Percentiles rank a stretch among this genome's conserved stretches.
Conservation (phyloP, 2,329 filamentous ascomycete genomes). For the Aspergillaceae sp. region DNA sequence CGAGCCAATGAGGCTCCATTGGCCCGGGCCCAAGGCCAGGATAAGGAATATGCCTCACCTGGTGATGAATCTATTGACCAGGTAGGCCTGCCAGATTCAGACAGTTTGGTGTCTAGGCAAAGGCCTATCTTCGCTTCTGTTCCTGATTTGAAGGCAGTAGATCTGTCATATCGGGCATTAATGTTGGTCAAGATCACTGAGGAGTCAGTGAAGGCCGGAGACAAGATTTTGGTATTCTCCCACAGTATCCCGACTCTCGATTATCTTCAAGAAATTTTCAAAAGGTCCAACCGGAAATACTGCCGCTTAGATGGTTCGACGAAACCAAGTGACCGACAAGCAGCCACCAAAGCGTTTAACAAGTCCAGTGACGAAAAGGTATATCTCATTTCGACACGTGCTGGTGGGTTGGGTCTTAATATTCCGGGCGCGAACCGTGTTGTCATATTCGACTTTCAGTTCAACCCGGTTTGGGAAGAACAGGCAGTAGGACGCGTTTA, state of each 20-base stretch:
- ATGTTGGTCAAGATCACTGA: slow-evolving; percentile 63
- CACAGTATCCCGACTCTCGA: slow-evolving; percentile 62
- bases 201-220: slow-evolving; percentile 51
- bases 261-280: slow-evolving; percentile 56
- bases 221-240: slow-evolving; percentile 76
- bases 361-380: slow-evolving; percentile 43
- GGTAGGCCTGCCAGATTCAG: slow-evolving; percentile 25
- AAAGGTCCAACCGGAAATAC: slow-evolving; percentile 37
- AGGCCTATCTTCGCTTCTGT: slow-evolving; percentile 22
- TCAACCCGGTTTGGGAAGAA: slow-evolving; percentile 72
- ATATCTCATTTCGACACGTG: slow-evolving; percentile 73
- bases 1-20: slow-evolving; percentile 17
- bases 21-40: slow-evolving; percentile 6
- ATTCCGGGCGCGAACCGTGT: slow-evolving; percentile 77
- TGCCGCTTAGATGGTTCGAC: slow-evolving; percentile 63
- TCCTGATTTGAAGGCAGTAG: slow-evolving; percentile 33
- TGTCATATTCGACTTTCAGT: slow-evolving; percentile 75
- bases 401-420: slow-evolving; percentile 77
- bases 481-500: slow-evolving; percentile 83
- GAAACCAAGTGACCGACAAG: slow-evolving; percentile 49
- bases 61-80: slow-evolving; percentile 28
- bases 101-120: slow-evolving; percentile 26
- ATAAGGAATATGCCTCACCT: slow-evolving; percentile 9
- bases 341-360: slow-evolving; percentile 62
- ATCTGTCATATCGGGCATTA: slow-evolving; percentile 58